phyloP scores from a whole-genome alignment of 2,329 filamentous ascomycete genomes.

The Colletotrichum brevisporum region DNA sequence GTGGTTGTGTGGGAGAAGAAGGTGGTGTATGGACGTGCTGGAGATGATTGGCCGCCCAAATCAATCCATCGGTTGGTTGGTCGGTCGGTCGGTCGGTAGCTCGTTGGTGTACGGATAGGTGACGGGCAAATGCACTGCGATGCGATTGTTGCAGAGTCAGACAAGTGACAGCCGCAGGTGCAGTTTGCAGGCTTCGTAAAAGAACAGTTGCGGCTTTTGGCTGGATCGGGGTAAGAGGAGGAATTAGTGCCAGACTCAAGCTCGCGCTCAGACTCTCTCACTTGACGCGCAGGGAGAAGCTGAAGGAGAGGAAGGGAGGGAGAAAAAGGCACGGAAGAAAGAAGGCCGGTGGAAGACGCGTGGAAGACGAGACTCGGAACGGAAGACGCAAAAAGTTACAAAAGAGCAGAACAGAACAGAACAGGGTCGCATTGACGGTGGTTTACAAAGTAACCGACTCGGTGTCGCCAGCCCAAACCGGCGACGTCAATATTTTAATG shows the following conservation, averaged over 20 bases:
- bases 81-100: slow-evolving; percentile 17
- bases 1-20: background rate
- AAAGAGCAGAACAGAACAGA: slow-evolving; percentile 4
- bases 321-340: background rate
- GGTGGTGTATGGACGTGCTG: slow-evolving; percentile 2
- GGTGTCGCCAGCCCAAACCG: slow-evolving; percentile 17
- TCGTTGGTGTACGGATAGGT: background rate
- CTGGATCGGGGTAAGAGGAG: slow-evolving; percentile 26
- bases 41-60: slow-evolving; percentile 9
- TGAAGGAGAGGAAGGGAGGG: no score
- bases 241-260: slow-evolving; percentile 3
- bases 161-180: slow-evolving; percentile 11
- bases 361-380: slow-evolving; percentile 4
- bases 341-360: background rate
- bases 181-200: background rate
- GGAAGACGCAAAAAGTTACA: background rate
- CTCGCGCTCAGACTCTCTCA: no score
- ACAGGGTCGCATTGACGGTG: slow-evolving; percentile 30
- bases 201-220: background rate
- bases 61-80: slow-evolving; percentile 11
- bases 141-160: no score
- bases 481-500: slow-evolving; percentile 23
- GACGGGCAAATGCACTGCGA: background rate
- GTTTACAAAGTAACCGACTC: background rate
- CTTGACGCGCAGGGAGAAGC: no score